phyloP scores from a whole-genome alignment of 2,329 filamentous ascomycete genomes.

The Trichoderma breve region DNA sequence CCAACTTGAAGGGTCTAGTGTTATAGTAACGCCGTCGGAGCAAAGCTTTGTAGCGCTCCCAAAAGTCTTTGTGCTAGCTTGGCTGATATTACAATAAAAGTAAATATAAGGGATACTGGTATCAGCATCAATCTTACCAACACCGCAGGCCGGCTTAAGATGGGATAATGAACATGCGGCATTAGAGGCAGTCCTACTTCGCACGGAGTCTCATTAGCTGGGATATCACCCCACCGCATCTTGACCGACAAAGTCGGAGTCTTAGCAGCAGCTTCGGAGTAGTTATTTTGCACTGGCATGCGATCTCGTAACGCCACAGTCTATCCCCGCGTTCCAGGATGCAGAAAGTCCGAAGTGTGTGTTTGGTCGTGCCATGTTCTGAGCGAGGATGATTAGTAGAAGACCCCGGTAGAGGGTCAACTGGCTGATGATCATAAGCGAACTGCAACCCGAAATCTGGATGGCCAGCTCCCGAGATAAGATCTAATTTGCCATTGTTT shows the following conservation, averaged over 20 bases:
- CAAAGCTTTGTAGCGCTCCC: background rate
- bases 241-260: background rate
- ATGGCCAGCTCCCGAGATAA: background rate
- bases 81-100: background rate
- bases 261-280: background rate
- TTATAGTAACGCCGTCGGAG: background rate
- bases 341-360: background rate
- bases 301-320: background rate
- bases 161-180: background rate
- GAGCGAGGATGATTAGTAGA: background rate
- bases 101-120: background rate
- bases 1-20: background rate
- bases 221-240: background rate
- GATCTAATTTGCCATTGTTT: background rate
- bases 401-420: background rate
- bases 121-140: background rate
- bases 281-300: background rate
- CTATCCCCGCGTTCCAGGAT: background rate
- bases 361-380: background rate
- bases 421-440: background rate
- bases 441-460: background rate
- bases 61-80: background rate
- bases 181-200: background rate
- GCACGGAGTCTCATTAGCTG: background rate
- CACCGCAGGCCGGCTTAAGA: background rate